Conservation (phyloP, 345 rosid species). For the Syzygium grande region DNA sequence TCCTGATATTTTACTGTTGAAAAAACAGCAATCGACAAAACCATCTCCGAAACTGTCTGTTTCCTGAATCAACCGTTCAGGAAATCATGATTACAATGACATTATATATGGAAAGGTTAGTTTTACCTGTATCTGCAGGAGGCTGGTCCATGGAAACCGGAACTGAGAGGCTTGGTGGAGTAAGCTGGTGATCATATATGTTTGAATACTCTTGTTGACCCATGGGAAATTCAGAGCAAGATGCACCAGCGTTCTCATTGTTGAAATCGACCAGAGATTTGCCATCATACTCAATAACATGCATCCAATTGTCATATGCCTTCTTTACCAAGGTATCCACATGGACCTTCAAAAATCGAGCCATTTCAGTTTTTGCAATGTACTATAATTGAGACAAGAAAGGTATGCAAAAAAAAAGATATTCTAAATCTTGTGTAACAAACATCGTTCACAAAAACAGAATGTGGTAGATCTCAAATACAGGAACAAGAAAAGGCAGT, state of each 20-base stretch:
- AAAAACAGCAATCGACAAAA: not conserved
- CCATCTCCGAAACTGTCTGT: not conserved
- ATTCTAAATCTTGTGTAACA: not conserved
- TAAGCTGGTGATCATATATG: constrained; percentile 25
- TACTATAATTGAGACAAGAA: not conserved
- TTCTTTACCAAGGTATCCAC: constrained; percentile 85
- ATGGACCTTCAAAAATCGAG: constrained; percentile 35
- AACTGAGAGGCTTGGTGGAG: constrained; percentile 30
- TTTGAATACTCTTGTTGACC: constrained; percentile 28
- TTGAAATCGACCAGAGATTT: constrained; percentile 53
- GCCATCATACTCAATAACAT: constrained; percentile 81
- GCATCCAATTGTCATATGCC: constrained; percentile 98
- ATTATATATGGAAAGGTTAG: not conserved
- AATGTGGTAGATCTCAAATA: not conserved
- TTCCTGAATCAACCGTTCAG: not conserved
- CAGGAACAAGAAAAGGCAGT: not conserved
- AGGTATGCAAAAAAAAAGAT: not conserved
- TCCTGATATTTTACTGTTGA: not conserved
- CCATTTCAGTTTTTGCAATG: not conserved
- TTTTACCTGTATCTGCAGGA: constrained; percentile 34
- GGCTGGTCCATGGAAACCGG: constrained; percentile 48
- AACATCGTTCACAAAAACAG: not conserved
- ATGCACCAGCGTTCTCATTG: constrained; percentile 28
- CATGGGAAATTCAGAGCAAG: constrained; percentile 18
- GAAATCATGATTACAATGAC: not conserved